These are phyloP conservation scores for Prunella vulgaris DNA, from an alignment of 257 asterid species.

Conservation along the genomic window DNA sequence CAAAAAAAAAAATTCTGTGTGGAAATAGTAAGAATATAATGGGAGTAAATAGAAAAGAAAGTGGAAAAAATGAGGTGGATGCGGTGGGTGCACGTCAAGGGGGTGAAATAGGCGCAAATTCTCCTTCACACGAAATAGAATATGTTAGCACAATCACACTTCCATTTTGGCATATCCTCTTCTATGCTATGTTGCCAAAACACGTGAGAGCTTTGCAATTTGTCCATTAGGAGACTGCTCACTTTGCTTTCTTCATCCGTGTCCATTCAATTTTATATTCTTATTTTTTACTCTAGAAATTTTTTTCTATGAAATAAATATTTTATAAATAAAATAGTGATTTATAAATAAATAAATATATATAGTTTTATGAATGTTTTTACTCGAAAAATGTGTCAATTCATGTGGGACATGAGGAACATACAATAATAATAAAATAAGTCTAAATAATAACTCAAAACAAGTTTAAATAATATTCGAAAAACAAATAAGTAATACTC, in stretches of 20 bases:
- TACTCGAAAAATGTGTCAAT: too few species aligned
- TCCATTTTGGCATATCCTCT: slow-evolving; percentile 15
- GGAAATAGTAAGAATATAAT: not conserved
- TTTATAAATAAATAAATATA: too few species aligned
- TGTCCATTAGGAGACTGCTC: slow-evolving; percentile 6
- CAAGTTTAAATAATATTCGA: too few species aligned
- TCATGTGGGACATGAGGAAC: too few species aligned
- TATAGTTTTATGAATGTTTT: too few species aligned
- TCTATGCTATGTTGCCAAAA: slow-evolving; percentile 6
- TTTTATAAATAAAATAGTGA: too few species aligned
- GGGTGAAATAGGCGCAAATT: not conserved
- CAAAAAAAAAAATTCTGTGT: not conserved
- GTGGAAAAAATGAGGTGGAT: slow-evolving; percentile 10
- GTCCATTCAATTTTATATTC: not conserved
- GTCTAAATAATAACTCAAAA: too few species aligned
- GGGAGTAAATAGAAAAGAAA: not conserved
- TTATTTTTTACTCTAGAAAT: too few species aligned
- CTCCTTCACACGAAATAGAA: not conserved
- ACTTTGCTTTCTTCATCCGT: not conserved
- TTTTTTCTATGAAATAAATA: too few species aligned
- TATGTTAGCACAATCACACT: slow-evolving; percentile 23
- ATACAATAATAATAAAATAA: too few species aligned
- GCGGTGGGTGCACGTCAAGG: slow-evolving; percentile 21
- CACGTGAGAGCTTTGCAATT: not conserved
- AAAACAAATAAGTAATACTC: too few species aligned